Percentiles rank a stretch among this genome's conserved stretches.
Evolutionary conservation across 768 basidiomycete species (phyloP).

Genomic region (Amanita molliuscula): DNA sequence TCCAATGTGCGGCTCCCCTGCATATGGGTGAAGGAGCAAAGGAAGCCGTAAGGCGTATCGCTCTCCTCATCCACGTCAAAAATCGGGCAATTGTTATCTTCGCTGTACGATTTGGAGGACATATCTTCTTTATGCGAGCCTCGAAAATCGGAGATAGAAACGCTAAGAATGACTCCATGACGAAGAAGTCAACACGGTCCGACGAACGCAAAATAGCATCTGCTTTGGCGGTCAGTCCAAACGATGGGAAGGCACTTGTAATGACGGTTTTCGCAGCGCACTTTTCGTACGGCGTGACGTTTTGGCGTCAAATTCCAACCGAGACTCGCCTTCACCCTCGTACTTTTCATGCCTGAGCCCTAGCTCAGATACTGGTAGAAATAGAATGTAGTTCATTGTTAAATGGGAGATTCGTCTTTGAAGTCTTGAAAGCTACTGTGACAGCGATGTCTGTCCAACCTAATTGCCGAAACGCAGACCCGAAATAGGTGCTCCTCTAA

Average conservation of each 20-base stretch:
- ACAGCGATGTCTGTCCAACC: background rate
- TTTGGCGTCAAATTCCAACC: background rate
- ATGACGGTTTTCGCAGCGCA: background rate
- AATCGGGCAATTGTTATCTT: background rate
- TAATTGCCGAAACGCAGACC: background rate
- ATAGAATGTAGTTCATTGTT: background rate
- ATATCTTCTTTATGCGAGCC: constrained; percentile 13
- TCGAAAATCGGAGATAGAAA: constrained; percentile 21
- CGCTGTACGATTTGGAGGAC: background rate
- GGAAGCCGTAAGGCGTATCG: constrained; percentile 5
- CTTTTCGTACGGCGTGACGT: too few species aligned
- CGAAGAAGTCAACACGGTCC: constrained; percentile 21
- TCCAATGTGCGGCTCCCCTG: background rate
- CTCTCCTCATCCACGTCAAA: constrained; percentile 10
- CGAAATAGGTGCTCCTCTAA: background rate
- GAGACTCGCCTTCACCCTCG: background rate
- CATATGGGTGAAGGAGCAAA: constrained; percentile 5
- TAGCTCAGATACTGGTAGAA: background rate
- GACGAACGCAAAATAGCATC: constrained; percentile 17
- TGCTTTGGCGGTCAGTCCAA: constrained; percentile 1
- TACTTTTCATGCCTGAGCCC: background rate
- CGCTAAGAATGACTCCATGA: constrained; percentile 17
- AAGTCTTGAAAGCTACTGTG: background rate
- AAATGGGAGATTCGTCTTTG: background rate
- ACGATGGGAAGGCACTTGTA: background rate